Conservation (phyloP, 139 green algal species). For the Ettlia oleoabundans region DNA sequence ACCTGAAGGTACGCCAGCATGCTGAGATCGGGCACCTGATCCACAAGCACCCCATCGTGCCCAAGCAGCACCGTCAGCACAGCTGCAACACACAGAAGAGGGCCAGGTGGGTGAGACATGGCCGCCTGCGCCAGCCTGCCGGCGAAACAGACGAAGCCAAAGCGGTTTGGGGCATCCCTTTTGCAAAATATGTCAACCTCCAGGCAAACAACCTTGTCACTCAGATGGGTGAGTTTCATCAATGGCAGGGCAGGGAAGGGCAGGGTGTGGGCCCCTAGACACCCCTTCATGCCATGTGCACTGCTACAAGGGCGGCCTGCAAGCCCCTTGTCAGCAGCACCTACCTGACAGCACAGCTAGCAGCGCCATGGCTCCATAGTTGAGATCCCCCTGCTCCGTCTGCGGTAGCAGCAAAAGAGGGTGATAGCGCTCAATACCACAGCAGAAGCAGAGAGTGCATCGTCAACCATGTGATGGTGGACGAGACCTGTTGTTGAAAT, state of each 20-base stretch:
- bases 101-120: background rate
- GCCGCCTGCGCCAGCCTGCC: background rate
- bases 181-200: too few species aligned
- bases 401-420: background rate
- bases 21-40: constrained; percentile 17
- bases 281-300: too few species aligned
- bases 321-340: background rate
- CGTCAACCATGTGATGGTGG: too few species aligned
- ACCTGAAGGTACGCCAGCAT: constrained; percentile 7
- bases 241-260: too few species aligned
- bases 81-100: background rate
- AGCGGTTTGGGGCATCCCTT: too few species aligned
- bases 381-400: constrained; percentile 31
- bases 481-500: too few species aligned
- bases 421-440: background rate
- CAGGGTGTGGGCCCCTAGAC: too few species aligned
- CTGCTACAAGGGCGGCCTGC: background rate
- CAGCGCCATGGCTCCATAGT: constrained; percentile 28
- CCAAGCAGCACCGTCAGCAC: constrained; percentile 27
- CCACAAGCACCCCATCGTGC: constrained; percentile 27
- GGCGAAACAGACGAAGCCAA: too few species aligned
- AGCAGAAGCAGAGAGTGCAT: too few species aligned
- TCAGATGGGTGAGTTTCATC: too few species aligned
- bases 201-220: too few species aligned
- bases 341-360: constrained; percentile 16